phyloP scores from a whole-genome alignment of 1,284 basidiomycete genomes.

The Sanghuangporus sanghuang region DNA sequence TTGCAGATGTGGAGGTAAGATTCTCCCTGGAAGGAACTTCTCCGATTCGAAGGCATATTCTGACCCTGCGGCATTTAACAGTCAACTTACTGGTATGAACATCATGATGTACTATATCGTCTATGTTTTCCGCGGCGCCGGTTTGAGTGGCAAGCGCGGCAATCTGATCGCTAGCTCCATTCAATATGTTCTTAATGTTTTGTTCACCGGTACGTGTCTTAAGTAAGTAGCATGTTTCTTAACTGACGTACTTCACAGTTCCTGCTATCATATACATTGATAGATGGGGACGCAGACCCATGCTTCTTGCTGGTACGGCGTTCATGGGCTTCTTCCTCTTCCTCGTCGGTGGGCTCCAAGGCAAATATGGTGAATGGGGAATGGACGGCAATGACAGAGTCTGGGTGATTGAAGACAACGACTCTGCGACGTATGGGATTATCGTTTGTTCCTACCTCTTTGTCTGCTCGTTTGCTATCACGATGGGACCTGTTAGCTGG shows the following conservation, averaged over 20 bases:
- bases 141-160: constrained; percentile 61
- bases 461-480: constrained; percentile 69
- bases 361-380: constrained; percentile 60
- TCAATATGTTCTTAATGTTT: constrained; percentile 74
- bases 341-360: constrained; percentile 74
- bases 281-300: constrained; percentile 74
- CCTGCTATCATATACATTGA: constrained; percentile 77
- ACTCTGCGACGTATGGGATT: constrained; percentile 56
- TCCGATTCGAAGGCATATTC: neutral
- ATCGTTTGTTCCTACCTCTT: constrained; percentile 75
- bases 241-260: constrained; percentile 26
- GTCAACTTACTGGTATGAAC: constrained; percentile 29
- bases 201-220: constrained; percentile 38
- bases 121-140: constrained; percentile 70
- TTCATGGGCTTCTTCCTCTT: constrained; percentile 73
- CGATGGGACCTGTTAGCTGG: constrained; percentile 74
- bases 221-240: neutral
- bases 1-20: constrained; percentile 66
- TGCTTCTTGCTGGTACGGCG: constrained; percentile 59
- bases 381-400: constrained; percentile 33
- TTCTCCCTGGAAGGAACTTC: neutral
- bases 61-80: neutral
- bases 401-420: constrained; percentile 60
- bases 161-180: constrained; percentile 75
- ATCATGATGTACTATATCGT: constrained; percentile 79